A percentile compares a stretch with the other conserved stretches of the same genome.
Evolutionary conservation across 345 rosid species (phyloP).

Genomic region (Camelina neglecta): DNA sequence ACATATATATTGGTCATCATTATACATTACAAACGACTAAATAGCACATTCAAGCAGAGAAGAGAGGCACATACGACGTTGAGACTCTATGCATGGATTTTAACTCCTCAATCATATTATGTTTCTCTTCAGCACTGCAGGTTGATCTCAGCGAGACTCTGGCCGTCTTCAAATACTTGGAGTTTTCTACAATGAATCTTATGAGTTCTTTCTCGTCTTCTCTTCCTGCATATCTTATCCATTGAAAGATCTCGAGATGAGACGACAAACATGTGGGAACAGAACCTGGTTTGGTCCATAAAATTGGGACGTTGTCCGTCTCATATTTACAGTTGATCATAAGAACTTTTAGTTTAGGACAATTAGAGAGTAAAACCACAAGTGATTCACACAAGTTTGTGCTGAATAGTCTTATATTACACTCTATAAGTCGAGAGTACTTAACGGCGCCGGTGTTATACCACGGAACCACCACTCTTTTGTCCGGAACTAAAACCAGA

Average conservation of each 20-base stretch:
- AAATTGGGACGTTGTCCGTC: neutral
- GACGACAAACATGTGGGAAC: neutral
- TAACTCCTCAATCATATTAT: neutral
- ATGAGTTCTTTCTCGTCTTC: conserved; percentile 2
- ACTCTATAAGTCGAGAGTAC: neutral
- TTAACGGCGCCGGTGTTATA: neutral
- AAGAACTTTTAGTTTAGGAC: neutral
- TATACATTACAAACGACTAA: neutral
- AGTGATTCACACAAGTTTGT: neutral
- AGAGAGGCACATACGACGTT: conserved; percentile 2
- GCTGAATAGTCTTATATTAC: no score
- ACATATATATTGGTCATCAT: neutral
- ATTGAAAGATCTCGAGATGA: neutral
- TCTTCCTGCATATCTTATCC: conserved; percentile 8
- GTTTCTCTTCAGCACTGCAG: neutral
- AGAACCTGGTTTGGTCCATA: conserved; percentile 9
- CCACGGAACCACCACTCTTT: neutral
- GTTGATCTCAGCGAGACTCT: neutral
- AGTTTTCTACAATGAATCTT: neutral
- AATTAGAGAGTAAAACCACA: conserved; percentile 12
- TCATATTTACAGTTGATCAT: neutral
- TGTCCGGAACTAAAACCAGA: neutral
- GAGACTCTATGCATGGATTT: neutral
- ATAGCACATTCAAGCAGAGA: neutral
- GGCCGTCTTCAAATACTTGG: neutral